Conservation (phyloP, 768 basidiomycete genomes). For the Macrolepiota albuminosa region DNA sequence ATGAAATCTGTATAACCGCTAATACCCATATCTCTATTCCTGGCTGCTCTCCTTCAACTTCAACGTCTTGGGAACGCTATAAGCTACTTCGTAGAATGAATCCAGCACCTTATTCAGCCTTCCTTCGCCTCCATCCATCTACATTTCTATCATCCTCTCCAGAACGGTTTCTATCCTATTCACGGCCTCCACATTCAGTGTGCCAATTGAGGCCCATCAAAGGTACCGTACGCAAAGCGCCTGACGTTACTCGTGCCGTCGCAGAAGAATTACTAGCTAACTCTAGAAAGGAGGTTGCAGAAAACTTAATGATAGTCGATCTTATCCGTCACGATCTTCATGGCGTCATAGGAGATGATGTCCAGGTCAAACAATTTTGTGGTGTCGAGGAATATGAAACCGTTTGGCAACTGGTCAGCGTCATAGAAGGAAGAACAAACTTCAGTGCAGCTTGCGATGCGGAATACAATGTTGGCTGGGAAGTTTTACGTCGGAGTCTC, state of each 20-base stretch:
- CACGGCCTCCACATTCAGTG: slow-evolving; percentile 53
- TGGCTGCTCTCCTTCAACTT: slow-evolving; percentile 23
- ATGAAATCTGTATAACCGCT: slow-evolving; percentile 89
- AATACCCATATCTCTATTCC: slow-evolving; percentile 55
- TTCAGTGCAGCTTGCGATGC: slow-evolving; percentile 24
- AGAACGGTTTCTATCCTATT: slow-evolving; percentile 84
- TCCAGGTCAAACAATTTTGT: slow-evolving; percentile 82
- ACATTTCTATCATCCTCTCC: slow-evolving; percentile 85
- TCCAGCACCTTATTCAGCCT: slow-evolving; percentile 87
- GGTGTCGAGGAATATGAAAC: slow-evolving; percentile 88
- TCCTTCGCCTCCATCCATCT: slow-evolving; percentile 70
- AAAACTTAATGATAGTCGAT: slow-evolving; percentile 98
- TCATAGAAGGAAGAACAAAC: slow-evolving; percentile 66
- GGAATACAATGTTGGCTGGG: slow-evolving; percentile 64
- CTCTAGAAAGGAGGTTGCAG: slow-evolving; percentile 85
- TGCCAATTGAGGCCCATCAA: slow-evolving; percentile 94
- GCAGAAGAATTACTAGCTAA: slow-evolving; percentile 62
- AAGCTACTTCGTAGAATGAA: slow-evolving; percentile 68
- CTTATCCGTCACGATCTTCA: slow-evolving; percentile 92
- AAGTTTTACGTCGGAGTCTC: slow-evolving; percentile 71
- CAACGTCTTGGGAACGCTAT: slow-evolving; percentile 71
- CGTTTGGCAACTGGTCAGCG: slow-evolving; percentile 94
- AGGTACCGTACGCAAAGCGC: slow-evolving; percentile 77
- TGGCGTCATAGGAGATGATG: slow-evolving; percentile 75
- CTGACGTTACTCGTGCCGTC: slow-evolving; percentile 55